These are phyloP conservation scores for Penicillium odoratum DNA, from an alignment of 495 filamentous ascomycete genomes.

Conservation along the genomic window DNA sequence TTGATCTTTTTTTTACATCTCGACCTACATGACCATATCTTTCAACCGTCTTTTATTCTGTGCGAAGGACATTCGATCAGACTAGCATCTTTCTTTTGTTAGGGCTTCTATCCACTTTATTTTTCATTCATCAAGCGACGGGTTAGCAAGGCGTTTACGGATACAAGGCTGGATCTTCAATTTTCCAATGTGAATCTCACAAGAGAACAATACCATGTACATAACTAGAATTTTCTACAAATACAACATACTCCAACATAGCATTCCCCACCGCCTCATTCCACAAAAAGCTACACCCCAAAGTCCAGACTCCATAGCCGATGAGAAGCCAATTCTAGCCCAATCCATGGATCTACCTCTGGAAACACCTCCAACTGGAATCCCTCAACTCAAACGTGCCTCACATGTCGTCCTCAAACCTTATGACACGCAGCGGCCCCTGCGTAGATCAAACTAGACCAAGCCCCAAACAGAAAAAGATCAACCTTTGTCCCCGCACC, in stretches of 20 bases:
- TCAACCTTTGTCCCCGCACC: background rate
- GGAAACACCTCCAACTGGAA: background rate
- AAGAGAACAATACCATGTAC: conserved; percentile 2
- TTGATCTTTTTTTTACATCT: background rate
- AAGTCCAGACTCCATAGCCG: background rate
- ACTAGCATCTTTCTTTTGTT: background rate
- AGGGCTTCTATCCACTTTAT: conserved; percentile 1
- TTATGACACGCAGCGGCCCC: background rate
- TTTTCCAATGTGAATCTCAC: background rate
- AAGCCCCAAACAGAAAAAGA: background rate
- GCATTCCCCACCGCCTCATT: background rate
- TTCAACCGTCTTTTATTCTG: background rate
- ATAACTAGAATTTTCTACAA: background rate
- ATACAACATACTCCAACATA: background rate
- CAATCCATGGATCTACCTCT: background rate
- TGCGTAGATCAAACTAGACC: background rate
- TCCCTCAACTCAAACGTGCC: background rate
- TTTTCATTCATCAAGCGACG: conserved; percentile 2
- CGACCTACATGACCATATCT: background rate
- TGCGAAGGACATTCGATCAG: background rate
- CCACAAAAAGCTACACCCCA: background rate
- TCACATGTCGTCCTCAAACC: background rate
- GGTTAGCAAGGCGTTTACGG: conserved; percentile 4
- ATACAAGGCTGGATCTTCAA: background rate
- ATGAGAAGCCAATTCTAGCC: background rate